Evolutionary conservation across 2,329 filamentous ascomycete species (phyloP).

Genomic region (Domatiomyces catenatus): DNA sequence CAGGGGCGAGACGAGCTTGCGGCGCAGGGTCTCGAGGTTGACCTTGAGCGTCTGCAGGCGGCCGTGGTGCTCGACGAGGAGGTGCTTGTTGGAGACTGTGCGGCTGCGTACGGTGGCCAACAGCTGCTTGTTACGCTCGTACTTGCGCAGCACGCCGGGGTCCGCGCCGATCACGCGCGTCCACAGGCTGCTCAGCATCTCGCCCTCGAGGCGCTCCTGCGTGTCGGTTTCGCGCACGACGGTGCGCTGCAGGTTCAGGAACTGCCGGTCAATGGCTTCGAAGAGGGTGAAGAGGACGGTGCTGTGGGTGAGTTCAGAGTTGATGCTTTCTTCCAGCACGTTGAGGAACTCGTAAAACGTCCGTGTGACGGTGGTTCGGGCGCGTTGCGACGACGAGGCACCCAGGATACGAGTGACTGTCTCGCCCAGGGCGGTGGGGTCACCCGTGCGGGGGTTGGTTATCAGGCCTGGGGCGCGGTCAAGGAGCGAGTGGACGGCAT

Average conservation of each 20-base stretch:
- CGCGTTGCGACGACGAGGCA: constrained; percentile 63
- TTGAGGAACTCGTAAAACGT: constrained; percentile 78
- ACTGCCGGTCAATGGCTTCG: constrained; percentile 78
- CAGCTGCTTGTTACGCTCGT: constrained; percentile 73
- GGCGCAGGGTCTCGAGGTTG: constrained; percentile 67
- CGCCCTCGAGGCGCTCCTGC: constrained; percentile 66
- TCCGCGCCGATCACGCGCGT: constrained; percentile 66
- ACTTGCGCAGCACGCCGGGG: constrained; percentile 64
- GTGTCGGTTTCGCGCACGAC: constrained; percentile 69
- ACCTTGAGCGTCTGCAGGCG: constrained; percentile 71
- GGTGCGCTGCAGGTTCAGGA: constrained; percentile 70
- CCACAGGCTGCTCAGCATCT: constrained; percentile 75
- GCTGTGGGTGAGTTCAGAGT: constrained; percentile 65
- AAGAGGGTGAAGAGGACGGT: constrained; percentile 76
- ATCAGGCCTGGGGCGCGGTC: constrained; percentile 34
- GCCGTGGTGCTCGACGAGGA: constrained; percentile 74
- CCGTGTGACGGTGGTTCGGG: constrained; percentile 63
- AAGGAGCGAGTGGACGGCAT: constrained; percentile 68
- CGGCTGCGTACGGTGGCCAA: constrained; percentile 64
- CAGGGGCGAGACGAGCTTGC: constrained; percentile 71
- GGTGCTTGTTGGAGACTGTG: constrained; percentile 73
- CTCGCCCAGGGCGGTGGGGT: constrained; percentile 52
- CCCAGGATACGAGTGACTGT: constrained; percentile 63
- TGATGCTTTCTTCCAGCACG: constrained; percentile 78
- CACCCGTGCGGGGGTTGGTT: constrained; percentile 23